Evolutionary conservation across 2,329 filamentous ascomycete species (phyloP).

Genomic region (Albifimbria verrucaria): DNA sequence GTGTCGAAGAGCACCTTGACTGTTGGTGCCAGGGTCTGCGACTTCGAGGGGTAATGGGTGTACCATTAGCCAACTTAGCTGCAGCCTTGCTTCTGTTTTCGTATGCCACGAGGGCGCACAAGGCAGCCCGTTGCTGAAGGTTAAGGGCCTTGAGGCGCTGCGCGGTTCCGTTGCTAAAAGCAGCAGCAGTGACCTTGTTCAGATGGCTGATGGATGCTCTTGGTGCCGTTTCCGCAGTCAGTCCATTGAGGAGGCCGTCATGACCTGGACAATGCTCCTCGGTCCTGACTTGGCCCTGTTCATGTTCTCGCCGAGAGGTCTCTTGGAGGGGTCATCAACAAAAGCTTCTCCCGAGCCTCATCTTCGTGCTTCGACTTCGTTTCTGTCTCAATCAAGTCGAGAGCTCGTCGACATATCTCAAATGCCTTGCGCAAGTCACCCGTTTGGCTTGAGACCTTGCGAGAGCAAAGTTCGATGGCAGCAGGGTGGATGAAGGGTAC

Average conservation of each 20-base stretch:
- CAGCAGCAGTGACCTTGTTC: constrained; percentile 83
- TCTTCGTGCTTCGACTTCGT: constrained; percentile 71
- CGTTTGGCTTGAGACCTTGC: constrained; percentile 91
- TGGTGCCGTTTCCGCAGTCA: constrained; percentile 78
- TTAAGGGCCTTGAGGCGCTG: constrained; percentile 86
- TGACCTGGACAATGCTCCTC: constrained; percentile 43
- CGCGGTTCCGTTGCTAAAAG: constrained; percentile 83
- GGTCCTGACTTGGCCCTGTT: constrained; percentile 53
- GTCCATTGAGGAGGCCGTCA: constrained; percentile 53
- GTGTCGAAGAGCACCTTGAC: constrained; percentile 81
- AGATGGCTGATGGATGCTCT: constrained; percentile 87
- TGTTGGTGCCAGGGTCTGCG: constrained; percentile 64
- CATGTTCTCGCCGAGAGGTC: constrained; percentile 74
- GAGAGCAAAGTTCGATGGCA: constrained; percentile 88
- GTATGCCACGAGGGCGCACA: constrained; percentile 85
- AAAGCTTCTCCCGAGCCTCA: constrained; percentile 50
- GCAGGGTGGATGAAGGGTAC: constrained; percentile 91
- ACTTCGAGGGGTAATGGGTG: constrained; percentile 59
- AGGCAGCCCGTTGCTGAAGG: constrained; percentile 90
- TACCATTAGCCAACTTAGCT: constrained; percentile 37
- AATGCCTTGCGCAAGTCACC: constrained; percentile 94
- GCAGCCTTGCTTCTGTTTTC: constrained; percentile 66
- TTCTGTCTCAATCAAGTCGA: constrained; percentile 86
- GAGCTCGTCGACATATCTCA: constrained; percentile 83
- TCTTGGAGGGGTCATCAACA: constrained; percentile 69